These are phyloP conservation scores for Triangularia verruculosa DNA, from an alignment of 2,329 filamentous ascomycete genomes.

Conservation along the genomic window DNA sequence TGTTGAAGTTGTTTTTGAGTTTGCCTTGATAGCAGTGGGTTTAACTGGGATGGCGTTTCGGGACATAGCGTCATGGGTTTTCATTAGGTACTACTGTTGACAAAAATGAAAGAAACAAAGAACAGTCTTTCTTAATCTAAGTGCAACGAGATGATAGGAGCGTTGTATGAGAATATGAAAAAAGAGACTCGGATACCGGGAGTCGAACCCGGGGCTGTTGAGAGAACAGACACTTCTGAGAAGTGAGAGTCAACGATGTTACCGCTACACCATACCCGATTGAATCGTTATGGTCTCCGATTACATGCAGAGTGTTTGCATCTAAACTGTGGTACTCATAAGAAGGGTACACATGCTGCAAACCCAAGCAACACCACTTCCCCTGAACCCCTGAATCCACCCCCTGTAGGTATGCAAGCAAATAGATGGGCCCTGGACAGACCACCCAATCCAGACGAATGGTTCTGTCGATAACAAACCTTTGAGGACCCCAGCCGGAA, in stretches of 20 bases:
- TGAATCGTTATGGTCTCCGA: slow-evolving; percentile 14
- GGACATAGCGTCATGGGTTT: neutral
- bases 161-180: neutral
- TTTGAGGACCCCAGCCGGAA: neutral
- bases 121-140: neutral
- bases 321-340: neutral
- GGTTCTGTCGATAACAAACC: too few species aligned
- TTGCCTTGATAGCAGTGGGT: slow-evolving; percentile 4
- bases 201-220: slow-evolving; percentile 22
- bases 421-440: too few species aligned
- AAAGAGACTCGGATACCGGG: slow-evolving; percentile 20
- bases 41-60: neutral
- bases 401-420: neutral
- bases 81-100: too few species aligned
- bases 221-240: slow-evolving; percentile 17
- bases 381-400: neutral
- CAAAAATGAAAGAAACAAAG: neutral
- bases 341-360: neutral
- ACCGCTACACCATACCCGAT: slow-evolving; percentile 22
- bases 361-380: neutral
- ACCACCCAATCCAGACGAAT: too few species aligned
- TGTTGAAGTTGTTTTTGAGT: slow-evolving; percentile 18
- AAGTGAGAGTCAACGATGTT: slow-evolving; percentile 23
- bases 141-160: neutral
- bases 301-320: neutral